Conservation (phyloP, 2,329 filamentous ascomycete genomes). For the Thielaviopsis punctulata region DNA sequence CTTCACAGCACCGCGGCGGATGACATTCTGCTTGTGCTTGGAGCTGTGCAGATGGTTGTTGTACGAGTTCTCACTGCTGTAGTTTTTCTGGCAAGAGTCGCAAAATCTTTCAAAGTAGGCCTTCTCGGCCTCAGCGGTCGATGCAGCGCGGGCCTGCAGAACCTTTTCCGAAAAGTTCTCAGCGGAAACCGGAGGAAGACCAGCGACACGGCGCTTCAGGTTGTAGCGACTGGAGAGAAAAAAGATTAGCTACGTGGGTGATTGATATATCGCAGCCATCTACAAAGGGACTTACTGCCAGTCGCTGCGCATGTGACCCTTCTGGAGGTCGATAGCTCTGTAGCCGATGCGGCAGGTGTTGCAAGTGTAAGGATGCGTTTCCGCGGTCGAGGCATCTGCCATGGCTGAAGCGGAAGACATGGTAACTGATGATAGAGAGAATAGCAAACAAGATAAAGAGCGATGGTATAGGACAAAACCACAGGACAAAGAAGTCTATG, state of each 20-base stretch:
- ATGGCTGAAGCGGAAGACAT: slow-evolving; percentile 9
- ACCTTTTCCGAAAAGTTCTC: slow-evolving; percentile 95
- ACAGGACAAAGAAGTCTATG: not conserved
- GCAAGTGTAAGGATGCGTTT: slow-evolving; percentile 83
- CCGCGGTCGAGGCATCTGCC: slow-evolving; percentile 17
- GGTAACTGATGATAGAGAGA: not conserved
- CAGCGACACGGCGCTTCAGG: slow-evolving; percentile 82
- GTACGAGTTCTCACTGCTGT: slow-evolving; percentile 92
- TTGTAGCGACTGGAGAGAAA: slow-evolving; percentile 61
- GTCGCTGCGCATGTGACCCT: slow-evolving; percentile 92
- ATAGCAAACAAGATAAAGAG: not conserved
- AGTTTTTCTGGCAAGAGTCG: slow-evolving; percentile 71
- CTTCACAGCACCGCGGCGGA: not conserved
- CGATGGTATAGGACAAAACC: not conserved
- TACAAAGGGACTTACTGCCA: slow-evolving; percentile 67
- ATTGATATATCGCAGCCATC: too few species aligned
- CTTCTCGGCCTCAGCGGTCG: slow-evolving; percentile 70
- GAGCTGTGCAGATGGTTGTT: slow-evolving; percentile 81
- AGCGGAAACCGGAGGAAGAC: slow-evolving; percentile 75
- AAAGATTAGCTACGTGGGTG: not conserved
- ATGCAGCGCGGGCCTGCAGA: slow-evolving; percentile 69
- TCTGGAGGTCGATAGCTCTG: slow-evolving; percentile 80
- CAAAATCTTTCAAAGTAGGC: slow-evolving; percentile 78
- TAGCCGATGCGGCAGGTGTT: slow-evolving; percentile 97
- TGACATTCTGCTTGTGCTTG: slow-evolving; percentile 50